Conservation (phyloP, 306 rosid species). For the Gastrolobium villosum region DNA sequence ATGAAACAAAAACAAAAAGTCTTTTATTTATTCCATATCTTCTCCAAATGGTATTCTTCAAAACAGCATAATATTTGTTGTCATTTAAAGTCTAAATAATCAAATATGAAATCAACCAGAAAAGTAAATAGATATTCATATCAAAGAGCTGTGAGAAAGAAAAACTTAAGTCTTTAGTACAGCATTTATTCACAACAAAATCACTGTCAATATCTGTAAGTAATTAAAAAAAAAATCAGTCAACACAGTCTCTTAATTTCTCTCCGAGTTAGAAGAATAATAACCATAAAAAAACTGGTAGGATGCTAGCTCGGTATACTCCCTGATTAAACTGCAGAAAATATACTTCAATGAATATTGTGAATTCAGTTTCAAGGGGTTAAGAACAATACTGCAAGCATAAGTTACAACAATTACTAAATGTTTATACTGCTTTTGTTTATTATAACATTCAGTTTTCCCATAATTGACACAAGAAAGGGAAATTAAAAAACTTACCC, state of each 20-base stretch:
- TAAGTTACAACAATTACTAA: background rate
- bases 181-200: background rate
- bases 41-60: constrained; percentile 29
- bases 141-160: background rate
- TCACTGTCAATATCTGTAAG: background rate
- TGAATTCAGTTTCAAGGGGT: constrained; percentile 1
- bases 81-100: background rate
- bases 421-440: background rate
- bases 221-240: background rate
- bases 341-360: background rate
- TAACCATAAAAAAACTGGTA: background rate
- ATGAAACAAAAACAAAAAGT: constrained; percentile 7
- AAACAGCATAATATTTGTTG: background rate
- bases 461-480: constrained; percentile 18
- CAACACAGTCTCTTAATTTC: background rate
- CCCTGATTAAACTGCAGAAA: background rate
- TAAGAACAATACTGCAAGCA: no score
- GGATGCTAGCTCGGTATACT: background rate
- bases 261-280: background rate
- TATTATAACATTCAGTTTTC: constrained; percentile 11
- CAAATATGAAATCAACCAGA: background rate
- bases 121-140: background rate
- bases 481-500: constrained; percentile 61
- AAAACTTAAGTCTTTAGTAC: background rate
- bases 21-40: constrained; percentile 9